phyloP scores from a whole-genome alignment of 2,329 filamentous ascomycete species.

The Beauveria rudraprayagi region DNA sequence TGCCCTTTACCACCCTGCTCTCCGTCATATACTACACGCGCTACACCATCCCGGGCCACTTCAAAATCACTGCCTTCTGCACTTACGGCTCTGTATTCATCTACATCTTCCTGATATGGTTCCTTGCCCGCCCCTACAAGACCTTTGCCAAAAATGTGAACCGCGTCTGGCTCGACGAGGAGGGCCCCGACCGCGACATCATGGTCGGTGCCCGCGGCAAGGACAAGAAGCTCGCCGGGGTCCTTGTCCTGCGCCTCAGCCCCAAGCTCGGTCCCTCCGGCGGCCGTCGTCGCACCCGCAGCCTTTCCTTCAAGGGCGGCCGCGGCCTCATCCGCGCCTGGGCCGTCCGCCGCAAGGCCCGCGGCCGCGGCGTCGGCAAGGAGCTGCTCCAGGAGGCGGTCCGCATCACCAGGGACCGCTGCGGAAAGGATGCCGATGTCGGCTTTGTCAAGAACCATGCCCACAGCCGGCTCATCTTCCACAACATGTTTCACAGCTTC shows the following conservation, averaged over 20 bases:
- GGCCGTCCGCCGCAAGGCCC: constrained; percentile 65
- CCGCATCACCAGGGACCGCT: constrained; percentile 55
- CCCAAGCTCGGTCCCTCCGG: constrained; percentile 23
- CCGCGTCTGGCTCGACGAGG: constrained; percentile 9
- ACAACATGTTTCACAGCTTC: constrained; percentile 51
- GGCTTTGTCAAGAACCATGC: constrained; percentile 73
- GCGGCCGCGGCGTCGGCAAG: constrained; percentile 62
- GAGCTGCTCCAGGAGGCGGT: constrained; percentile 69
- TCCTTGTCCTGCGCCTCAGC: constrained; percentile 60
- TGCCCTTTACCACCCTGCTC: constrained; percentile 36
- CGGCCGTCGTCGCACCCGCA: constrained; percentile 24
- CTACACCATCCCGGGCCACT: constrained; percentile 7
- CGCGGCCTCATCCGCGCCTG: constrained; percentile 71
- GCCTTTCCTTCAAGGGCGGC: constrained; percentile 40
- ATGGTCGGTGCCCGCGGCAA: constrained; percentile 61
- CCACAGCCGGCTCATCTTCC: constrained; percentile 58
- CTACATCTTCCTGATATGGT: constrained; percentile 13
- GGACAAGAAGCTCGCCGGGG: constrained; percentile 56
- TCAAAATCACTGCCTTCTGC: constrained; percentile 7
- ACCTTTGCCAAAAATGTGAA: constrained; percentile 17
- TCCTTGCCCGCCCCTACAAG: constrained; percentile 27
- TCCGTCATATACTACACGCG: constrained; percentile 30
- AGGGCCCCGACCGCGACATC: constrained; percentile 36
- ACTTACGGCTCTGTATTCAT: constrained; percentile 9
- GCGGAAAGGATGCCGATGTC: constrained; percentile 58